A percentile compares a stretch with the other conserved stretches of the same genome.
Conservation (phyloP, 306 rosid genomes). For the Casuarina glauca region DNA sequence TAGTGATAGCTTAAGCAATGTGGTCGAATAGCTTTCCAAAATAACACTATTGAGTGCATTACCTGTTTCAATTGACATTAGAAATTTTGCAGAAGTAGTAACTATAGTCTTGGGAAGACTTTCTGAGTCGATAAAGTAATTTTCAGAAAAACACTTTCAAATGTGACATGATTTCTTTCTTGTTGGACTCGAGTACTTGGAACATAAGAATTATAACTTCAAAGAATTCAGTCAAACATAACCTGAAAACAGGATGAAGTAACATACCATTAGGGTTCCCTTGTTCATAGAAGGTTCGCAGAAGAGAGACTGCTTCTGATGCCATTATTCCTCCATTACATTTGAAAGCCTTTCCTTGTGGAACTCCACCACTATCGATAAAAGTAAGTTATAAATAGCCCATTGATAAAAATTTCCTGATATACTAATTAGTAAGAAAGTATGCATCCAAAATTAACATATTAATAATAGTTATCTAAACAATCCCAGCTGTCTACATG, state of each 20-base stretch:
- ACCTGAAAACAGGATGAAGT: constrained; percentile 6
- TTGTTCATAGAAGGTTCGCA: constrained; percentile 81
- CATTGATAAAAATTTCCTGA: not conserved
- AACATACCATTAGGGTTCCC: constrained; percentile 90
- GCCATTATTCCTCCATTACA: constrained; percentile 90
- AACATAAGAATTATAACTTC: not conserved
- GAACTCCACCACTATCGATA: constrained; percentile 36
- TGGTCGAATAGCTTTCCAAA: not conserved
- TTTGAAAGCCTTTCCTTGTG: constrained; percentile 57
- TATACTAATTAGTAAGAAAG: not conserved
- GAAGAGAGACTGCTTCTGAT: constrained; percentile 77
- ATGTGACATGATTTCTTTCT: not conserved
- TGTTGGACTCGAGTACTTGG: not conserved
- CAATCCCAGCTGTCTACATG: not conserved
- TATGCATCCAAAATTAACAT: not conserved
- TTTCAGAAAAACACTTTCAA: not conserved
- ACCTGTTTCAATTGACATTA: not conserved
- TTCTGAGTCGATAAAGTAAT: not conserved
- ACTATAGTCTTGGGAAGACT: not conserved
- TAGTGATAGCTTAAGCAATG: not conserved
- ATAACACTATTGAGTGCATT: not conserved
- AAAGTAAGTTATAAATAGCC: constrained; percentile 25
- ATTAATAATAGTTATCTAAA: not conserved
- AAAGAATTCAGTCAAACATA: constrained; percentile 2
- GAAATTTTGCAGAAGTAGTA: not conserved